phyloP scores from a whole-genome alignment of 1,139 yeast species.

The Blastobotrys proliferans region DNA sequence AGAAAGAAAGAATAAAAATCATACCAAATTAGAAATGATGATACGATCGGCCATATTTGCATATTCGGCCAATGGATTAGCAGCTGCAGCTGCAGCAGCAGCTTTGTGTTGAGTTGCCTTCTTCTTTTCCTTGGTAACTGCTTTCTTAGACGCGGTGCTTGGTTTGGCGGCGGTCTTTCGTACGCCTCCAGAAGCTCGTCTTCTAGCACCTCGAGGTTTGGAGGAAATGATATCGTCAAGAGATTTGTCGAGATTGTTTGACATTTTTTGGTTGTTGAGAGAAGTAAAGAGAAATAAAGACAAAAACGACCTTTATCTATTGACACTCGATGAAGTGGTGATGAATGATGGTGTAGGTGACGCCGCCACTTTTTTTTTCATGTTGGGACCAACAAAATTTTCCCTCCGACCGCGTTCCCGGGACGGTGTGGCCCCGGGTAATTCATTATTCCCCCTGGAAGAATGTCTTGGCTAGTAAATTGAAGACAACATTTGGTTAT shows the following conservation, averaged over 20 bases:
- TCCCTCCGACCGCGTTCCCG: too few relatives aligned
- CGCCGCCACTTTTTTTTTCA: too few relatives aligned
- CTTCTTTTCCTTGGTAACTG: conserved; percentile 20
- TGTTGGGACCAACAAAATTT: too few relatives aligned
- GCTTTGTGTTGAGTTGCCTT: conserved; percentile 22
- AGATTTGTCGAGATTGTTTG: conserved; percentile 81
- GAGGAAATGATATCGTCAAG: conserved; percentile 91
- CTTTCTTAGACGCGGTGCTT: conserved; percentile 20
- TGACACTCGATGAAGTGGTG: too few relatives aligned
- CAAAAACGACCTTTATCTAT: too few relatives aligned
- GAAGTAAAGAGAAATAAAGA: too few relatives aligned
- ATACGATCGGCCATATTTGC: conserved; percentile 31
- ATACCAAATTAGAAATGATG: conserved; percentile 37
- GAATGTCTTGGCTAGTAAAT: too few relatives aligned
- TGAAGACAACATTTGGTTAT: too few relatives aligned
- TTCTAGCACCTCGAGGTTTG: conserved; percentile 39
- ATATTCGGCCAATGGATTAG: conserved; percentile 26
- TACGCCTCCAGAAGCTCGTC: conserved; percentile 15
- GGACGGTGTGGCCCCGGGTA: too few relatives aligned
- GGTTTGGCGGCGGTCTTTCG: conserved; percentile 23
- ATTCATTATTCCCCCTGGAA: too few relatives aligned
- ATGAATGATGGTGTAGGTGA: too few relatives aligned
- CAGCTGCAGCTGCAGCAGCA: conserved; percentile 30
- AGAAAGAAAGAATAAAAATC: conserved; percentile 1
- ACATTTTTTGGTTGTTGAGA: conserved; percentile 41